Percentiles rank a stretch among this genome's conserved stretches.
phyloP scores from a whole-genome alignment of 2,329 filamentous ascomycete genomes.

The Dendryphion nanum region DNA sequence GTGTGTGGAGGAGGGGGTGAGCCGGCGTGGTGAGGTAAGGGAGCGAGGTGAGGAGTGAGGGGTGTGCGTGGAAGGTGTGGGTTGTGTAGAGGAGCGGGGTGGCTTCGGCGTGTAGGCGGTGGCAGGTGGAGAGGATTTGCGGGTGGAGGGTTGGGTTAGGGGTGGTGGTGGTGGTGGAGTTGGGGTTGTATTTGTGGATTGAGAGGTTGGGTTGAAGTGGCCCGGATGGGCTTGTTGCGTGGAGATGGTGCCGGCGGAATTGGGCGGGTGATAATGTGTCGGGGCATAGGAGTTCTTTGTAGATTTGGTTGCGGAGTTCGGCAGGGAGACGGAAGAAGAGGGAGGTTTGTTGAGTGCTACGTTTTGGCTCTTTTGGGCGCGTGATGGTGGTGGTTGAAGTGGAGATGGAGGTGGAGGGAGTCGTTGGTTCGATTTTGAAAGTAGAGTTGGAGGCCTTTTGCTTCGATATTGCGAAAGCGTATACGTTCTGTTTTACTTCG shows the following conservation, averaged over 20 bases:
- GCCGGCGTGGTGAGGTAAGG: slow-evolving; percentile 42
- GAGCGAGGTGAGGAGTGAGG: slow-evolving; percentile 44
- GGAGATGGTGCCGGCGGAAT: slow-evolving; percentile 6
- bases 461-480: neutral
- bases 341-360: neutral
- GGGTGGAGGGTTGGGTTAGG: slow-evolving; percentile 30
- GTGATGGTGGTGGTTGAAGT: neutral
- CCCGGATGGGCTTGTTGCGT: neutral
- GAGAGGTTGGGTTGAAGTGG: slow-evolving; percentile 1
- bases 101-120: slow-evolving; percentile 42
- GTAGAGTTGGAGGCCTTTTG: neutral
- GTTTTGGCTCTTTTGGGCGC: too few relatives aligned
- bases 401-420: neutral
- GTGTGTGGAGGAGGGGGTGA: slow-evolving; percentile 36
- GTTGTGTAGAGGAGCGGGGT: slow-evolving; percentile 47
- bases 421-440: neutral
- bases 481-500: too few relatives aligned
- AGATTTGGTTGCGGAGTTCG: slow-evolving; percentile 62
- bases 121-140: slow-evolving; percentile 43
- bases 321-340: slow-evolving; percentile 7
- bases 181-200: slow-evolving; percentile 11
- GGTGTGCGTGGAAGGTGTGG: slow-evolving; percentile 52
- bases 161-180: slow-evolving; percentile 10
- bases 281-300: slow-evolving; percentile 38
- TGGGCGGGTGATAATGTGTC: slow-evolving; percentile 9